phyloP scores from a whole-genome alignment of 2,329 filamentous ascomycete species.

The Massarina eburnea region DNA sequence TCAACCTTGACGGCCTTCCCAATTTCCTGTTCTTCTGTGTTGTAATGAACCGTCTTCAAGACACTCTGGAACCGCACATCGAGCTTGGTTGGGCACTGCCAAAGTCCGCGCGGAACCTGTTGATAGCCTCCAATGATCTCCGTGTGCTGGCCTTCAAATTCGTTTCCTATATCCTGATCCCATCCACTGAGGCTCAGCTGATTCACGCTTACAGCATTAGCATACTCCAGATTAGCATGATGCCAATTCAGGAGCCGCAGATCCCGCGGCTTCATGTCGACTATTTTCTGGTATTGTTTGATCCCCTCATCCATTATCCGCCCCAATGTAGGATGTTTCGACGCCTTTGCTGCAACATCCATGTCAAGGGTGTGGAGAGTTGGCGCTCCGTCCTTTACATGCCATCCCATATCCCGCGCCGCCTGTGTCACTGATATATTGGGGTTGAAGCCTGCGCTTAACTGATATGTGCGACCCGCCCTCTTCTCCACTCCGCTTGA shows the following conservation, averaged over 20 bases:
- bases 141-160: constrained; percentile 92
- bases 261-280: constrained; percentile 83
- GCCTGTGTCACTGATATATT: constrained; percentile 75
- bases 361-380: constrained; percentile 71
- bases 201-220: constrained; percentile 86
- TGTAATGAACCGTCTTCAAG: constrained; percentile 73
- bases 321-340: constrained; percentile 73
- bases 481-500: constrained; percentile 59
- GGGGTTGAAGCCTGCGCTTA: constrained; percentile 68
- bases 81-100: constrained; percentile 73
- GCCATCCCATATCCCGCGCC: constrained; percentile 81
- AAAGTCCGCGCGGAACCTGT: constrained; percentile 83
- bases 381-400: constrained; percentile 63
- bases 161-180: constrained; percentile 97
- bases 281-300: constrained; percentile 77
- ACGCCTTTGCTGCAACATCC: constrained; percentile 62
- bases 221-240: constrained; percentile 96
- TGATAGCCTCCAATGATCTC: constrained; percentile 95
- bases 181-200: constrained; percentile 86
- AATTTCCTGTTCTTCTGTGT: constrained; percentile 12
- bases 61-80: constrained; percentile 73
- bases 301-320: constrained; percentile 93
- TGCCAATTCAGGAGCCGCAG: constrained; percentile 96
- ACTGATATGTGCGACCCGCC: constrained; percentile 69
- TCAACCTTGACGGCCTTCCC: constrained; percentile 46